A percentile compares a stretch with the other conserved stretches of the same genome.
Evolutionary conservation across 805 yeast genomes (phyloP).

Genomic region (Yarrowia hollandica): DNA sequence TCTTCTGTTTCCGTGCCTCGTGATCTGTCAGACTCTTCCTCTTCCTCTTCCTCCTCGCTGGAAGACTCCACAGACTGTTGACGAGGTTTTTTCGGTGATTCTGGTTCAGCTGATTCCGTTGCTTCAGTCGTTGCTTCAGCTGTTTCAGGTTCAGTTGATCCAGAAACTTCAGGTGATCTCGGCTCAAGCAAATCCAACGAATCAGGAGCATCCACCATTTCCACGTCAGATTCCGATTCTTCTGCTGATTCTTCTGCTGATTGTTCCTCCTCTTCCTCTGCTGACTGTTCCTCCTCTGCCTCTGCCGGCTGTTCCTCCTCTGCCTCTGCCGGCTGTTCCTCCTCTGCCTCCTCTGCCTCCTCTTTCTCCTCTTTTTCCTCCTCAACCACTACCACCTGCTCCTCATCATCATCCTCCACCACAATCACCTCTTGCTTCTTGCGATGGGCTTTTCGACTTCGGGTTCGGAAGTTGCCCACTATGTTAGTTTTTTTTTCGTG

Average conservation of each 20-base stretch:
- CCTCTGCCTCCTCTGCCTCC: not conserved
- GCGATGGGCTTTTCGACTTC: slow-evolving; percentile 23
- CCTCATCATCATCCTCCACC: not conserved
- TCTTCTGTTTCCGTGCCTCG: slow-evolving; percentile 5
- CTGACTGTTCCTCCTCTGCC: not conserved
- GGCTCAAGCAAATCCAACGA: no score
- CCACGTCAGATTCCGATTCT: not conserved
- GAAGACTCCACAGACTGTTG: no score
- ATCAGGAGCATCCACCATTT: no score
- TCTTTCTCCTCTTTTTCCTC: not conserved
- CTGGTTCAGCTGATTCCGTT: no score
- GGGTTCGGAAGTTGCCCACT: slow-evolving; percentile 24
- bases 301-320: not conserved
- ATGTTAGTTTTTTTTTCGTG: not conserved
- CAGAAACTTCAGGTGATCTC: no score
- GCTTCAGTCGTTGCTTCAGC: no score
- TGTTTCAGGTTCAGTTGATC: no score
- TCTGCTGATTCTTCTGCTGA: not conserved
- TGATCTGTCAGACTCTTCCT: slow-evolving; percentile 5
- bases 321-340: not conserved
- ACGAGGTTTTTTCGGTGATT: no score
- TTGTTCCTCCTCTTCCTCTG: not conserved
- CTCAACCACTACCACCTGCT: not conserved
- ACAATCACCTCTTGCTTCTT: not conserved
- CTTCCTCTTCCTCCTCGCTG: not conserved